A percentile compares a stretch with the other conserved stretches of the same genome.
Conservation (phyloP, 176 grass and related monocot species). For the Elymus sibiricus region DNA sequence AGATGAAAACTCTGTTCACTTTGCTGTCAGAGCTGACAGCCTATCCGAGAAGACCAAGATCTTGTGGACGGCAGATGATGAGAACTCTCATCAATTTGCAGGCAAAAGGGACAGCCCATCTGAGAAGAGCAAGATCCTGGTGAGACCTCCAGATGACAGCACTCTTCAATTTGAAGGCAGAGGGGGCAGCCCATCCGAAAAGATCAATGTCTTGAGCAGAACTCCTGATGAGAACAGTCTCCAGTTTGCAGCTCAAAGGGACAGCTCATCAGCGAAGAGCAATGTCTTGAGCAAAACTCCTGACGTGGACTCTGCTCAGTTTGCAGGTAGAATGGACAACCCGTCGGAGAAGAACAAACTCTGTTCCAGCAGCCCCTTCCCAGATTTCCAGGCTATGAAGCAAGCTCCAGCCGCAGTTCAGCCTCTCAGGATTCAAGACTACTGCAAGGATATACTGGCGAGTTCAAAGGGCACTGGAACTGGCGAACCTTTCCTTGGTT, state of each 20-base stretch:
- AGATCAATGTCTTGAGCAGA: neutral
- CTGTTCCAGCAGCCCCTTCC: conserved; percentile 24
- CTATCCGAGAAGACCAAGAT: conserved; percentile 5
- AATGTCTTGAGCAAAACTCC: neutral
- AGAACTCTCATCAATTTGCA: conserved; percentile 1
- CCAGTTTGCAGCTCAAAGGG: neutral
- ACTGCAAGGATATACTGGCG: conserved; percentile 17
- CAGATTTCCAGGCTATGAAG: conserved; percentile 26
- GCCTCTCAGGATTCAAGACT: conserved; percentile 34
- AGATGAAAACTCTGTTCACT: neutral
- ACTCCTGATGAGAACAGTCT: conserved; percentile 4
- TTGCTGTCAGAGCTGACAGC: neutral
- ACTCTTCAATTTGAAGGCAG: neutral
- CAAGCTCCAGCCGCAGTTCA: conserved; percentile 17
- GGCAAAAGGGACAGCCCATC: neutral
- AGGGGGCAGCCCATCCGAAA: neutral
- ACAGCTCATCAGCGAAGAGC: conserved; percentile 7
- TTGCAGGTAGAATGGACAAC: neutral
- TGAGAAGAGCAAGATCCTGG: conserved; percentile 4
- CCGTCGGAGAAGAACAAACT: conserved; percentile 28
- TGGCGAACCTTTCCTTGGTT: conserved; percentile 25
- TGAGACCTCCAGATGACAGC: neutral
- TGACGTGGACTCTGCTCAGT: neutral
- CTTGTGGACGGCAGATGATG: neutral
- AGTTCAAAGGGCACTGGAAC: conserved; percentile 14